Base-by-base conservation (phyloP, 306 rosid species). In the Casuarina cunninghamiana region DNA sequence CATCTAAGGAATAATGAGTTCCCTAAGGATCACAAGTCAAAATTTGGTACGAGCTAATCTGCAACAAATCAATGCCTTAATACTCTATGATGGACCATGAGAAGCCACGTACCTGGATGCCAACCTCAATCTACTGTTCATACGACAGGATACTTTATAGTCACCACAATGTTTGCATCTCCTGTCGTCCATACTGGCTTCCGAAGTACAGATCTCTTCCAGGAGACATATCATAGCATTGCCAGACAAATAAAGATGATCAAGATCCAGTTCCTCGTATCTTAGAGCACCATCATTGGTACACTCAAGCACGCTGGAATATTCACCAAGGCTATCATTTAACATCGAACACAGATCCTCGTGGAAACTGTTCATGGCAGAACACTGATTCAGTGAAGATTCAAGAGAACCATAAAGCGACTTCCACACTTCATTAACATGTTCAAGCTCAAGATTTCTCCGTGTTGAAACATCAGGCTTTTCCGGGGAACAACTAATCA, bases 361-460 rank as follows among this genome's bases (percentile, higher is more conserved):
- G 42, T 83, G 83, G 76, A 92, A 88, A 78, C 78, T 75, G 66
- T 79, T 83, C 65, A 84, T 41, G 21, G 76, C 72, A 77, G 84
- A 87, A 77, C 81, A 71, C 79, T 84, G 82, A 69, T 75, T 75
- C 77, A 79, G 79, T 44, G 87, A 84, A 46, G 84, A 77, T 54
- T 81, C 48, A 49, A 90, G 74, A 81, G 86, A 87, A 71, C 78
- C 83, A 83, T 89, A 90, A 65, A 90, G 89, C 54, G 85, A 79
- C 83, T 83, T 90, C 98, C 98, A 94, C 19, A 78, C 83, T 84
- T 88, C 87, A 78, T 83, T 72, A 73, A 86, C 78, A 58, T 82
- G 81, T 51, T 85, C 91, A 80, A 89, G 84, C 65, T 80, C 78
- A 38, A 54, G 73, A 58, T 82, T 84, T 58, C 75, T 62, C 76